These are phyloP conservation scores for Scheffersomyces lignicola DNA, from an alignment of 1,139 yeast species.

Conservation along the genomic window DNA sequence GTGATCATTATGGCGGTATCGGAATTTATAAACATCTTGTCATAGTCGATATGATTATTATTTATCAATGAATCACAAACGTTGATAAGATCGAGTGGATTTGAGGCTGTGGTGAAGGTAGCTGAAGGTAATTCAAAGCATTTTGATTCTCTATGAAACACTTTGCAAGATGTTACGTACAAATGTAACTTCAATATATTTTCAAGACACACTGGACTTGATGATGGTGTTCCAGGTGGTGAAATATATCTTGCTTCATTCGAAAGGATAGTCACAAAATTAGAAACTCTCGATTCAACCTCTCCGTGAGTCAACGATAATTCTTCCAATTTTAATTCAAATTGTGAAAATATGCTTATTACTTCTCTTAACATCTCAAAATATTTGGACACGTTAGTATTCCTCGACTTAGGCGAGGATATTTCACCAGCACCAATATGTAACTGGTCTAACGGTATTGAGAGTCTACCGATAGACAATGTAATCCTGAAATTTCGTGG, in stretches of 20 bases:
- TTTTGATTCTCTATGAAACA: slow-evolving; percentile 30
- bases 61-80: slow-evolving; percentile 11
- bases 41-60: not conserved
- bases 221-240: slow-evolving; percentile 2
- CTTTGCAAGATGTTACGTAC: slow-evolving; percentile 26
- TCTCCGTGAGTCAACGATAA: slow-evolving; percentile 21
- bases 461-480: slow-evolving; percentile 25
- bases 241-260: slow-evolving; percentile 13
- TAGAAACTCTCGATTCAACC: slow-evolving; percentile 19
- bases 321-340: slow-evolving; percentile 32
- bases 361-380: not conserved
- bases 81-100: slow-evolving; percentile 18
- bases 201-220: not conserved
- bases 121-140: slow-evolving; percentile 41
- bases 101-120: slow-evolving; percentile 22
- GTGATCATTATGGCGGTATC: slow-evolving; percentile 23
- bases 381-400: not conserved
- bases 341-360: slow-evolving; percentile 15
- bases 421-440: slow-evolving; percentile 4
- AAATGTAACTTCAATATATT: slow-evolving; percentile 10
- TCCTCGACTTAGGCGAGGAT: slow-evolving; percentile 1
- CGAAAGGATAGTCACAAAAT: slow-evolving; percentile 18
- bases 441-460: slow-evolving; percentile 25
- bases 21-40: slow-evolving; percentile 15
- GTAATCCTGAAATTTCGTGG: slow-evolving; percentile 20